Base-by-base conservation (phyloP, 352 stramenopile species). In the Phytophthora sp. region DNA sequence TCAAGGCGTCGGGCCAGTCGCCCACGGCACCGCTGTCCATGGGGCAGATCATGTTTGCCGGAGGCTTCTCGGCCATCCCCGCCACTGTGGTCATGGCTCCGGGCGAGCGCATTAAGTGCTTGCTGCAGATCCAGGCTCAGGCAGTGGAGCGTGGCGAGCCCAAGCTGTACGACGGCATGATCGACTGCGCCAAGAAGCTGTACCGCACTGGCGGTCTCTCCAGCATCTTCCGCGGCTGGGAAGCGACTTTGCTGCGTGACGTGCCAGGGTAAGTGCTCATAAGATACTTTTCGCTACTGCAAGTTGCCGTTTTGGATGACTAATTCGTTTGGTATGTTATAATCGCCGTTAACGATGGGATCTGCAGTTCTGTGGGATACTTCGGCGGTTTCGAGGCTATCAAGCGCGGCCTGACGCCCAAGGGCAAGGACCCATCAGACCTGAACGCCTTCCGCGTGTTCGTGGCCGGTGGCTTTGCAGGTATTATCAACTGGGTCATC, bases 71-170 rank as follows among this genome's bases (percentile, higher is more conserved):
- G 23, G 89, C 89, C 35, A 91, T 97, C 51, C 89, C 89, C 3
- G 80, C 88, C 20, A 96, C 88, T 32, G 81, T 93, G 34, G 70
- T 99, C 51, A 99, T 98, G 94, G 92, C 96, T 13, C 97, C 97
- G 15, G 94, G 90, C 43, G 97, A 99, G 82, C 82, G 97, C 46
- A 97, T 99, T 72, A 99, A 99, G 86, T 98, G 95, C 57, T 73
- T 99, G 54, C 81, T 91, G 17, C 86, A 95, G 82, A 97, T 98
- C 55, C 95, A 99, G 68, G 81, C 88, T 23, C 84, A 94, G 56
- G 85, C 84, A 7, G 77, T 95, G 35, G 84, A 89, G 32, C 82
- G 85, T 28, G 82, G 84, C 28, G 79, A 92, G 66, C 75, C 81
- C 15, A 85, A 88, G 62, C 71, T 97, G 46, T 99, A 99, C 72